Evolutionary conservation across 2,329 filamentous ascomycete species (phyloP), one percentile per base, ranked within the genome.

Genomic region (Chrysosphaeria jannelii): DNA sequence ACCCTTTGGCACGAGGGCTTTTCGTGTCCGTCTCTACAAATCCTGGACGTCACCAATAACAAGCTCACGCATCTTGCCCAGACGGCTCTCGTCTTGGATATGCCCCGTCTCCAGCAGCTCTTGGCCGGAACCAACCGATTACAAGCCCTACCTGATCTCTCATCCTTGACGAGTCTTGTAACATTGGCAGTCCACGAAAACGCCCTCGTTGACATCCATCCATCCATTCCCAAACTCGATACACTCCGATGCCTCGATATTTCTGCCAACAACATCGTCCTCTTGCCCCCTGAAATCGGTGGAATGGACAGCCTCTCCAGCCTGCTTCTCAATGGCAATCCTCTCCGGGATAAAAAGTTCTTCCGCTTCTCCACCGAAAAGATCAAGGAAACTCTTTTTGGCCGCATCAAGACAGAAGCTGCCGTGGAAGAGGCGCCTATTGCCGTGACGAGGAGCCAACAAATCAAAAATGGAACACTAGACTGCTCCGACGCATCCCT

Each of bases 271-370:
- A 64, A 85, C 31, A 62, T 97, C 22, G 62, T 61, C 3, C 50
- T 59, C 8, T 42, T 97, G 6, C 72, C 85, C 14, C 56, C 74
- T 0, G 65, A 64, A 31, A 60, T 93, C 27, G 70, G 68, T 5
- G 48, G 60, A 13, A 90, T 93, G 76, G 62, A 75, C 5, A 64
- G 46, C 21, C 47, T 97, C 7, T 55, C 63, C 11, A 66, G 66
- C 38, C 56, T 93, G 20, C 63, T 67, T 4, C 50, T 97, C 15
- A 66, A 65, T 20, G 78, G 76, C n/a, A 97, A 97, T 35, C 85
- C 85, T 1, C 48, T 97, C 9, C 57, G 72, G 9, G 78, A 91
- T 39, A 78, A 71, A 39, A 90, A 78, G 39, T 76, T 85, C 33
- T 50, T 79, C 9, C 69, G 61, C 1, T 72, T 88, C 46, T 57